Percentiles rank a stretch among this genome's conserved stretches.
Evolutionary conservation across 371 early-diverging fungal species (phyloP).

Genomic region (Lichtheimia ornata): DNA sequence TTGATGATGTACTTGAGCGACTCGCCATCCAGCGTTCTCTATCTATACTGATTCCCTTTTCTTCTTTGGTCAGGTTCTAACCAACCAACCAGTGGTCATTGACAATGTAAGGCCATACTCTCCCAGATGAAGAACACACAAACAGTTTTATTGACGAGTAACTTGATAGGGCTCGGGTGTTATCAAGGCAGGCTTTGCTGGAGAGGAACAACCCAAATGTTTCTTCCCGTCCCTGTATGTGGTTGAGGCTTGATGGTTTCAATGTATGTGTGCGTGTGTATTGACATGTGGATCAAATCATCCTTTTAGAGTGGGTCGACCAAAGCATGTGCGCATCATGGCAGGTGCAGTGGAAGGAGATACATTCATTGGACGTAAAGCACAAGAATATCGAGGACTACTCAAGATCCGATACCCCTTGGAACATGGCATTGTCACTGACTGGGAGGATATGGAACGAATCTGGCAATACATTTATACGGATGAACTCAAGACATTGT

Average conservation of each 20-base stretch:
- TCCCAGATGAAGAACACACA: neutral
- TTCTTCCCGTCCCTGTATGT: slow-evolving; percentile 80
- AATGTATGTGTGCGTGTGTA: neutral
- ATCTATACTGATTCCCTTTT: neutral
- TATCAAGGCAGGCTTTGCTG: slow-evolving; percentile 97
- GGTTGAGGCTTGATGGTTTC: too few species aligned
- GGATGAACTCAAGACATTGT: slow-evolving; percentile 90
- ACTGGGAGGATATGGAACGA: slow-evolving; percentile 97
- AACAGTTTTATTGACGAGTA: neutral
- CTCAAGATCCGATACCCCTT: slow-evolving; percentile 92
- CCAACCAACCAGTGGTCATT: slow-evolving; percentile 88
- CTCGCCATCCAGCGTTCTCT: neutral
- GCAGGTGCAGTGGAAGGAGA: slow-evolving; percentile 97
- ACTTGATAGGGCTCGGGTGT: slow-evolving; percentile 82
- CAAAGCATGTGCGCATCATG: slow-evolving; percentile 94
- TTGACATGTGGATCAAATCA: neutral
- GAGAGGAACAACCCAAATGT: slow-evolving; percentile 92
- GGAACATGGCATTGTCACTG: slow-evolving; percentile 93
- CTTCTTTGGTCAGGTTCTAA: slow-evolving; percentile 63
- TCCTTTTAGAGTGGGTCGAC: slow-evolving; percentile 76
- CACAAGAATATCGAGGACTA: slow-evolving; percentile 92
- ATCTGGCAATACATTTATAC: slow-evolving; percentile 95
- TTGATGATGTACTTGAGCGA: slow-evolving; percentile 45
- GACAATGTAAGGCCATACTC: slow-evolving; percentile 56
- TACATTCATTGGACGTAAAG: slow-evolving; percentile 90